Base-by-base conservation (phyloP, 768 basidiomycete species). In the Agrocybe chaxingu region DNA sequence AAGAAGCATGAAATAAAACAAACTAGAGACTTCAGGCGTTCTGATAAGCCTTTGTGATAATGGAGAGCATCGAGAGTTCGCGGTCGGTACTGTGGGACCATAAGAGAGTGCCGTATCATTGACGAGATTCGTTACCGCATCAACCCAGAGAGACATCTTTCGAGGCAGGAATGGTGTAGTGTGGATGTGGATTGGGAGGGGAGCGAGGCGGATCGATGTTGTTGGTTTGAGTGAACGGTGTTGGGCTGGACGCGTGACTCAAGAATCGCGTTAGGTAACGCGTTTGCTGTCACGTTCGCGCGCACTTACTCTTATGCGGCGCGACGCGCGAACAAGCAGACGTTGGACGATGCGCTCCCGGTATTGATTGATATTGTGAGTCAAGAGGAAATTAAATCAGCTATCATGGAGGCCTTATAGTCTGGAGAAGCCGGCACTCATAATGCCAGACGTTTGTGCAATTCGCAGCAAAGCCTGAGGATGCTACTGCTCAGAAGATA, bases 21-120 rank as follows among this genome's bases (percentile, higher is more conserved):
- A 33, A 91, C 92, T 54, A 98, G 74, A 2, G 94, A 87, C 53
- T 78, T 80, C 31, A 98, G 74, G 19, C 96, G 81, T 18, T 78
- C 74, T 13, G 94, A 91, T 31, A 99, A 82, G 37, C 78, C 80
- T 32, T 74, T 65, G 63, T 98, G 96, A 66, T 99, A 98, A 62
- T 94, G 86, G 47, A 99, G 82, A 24, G 87, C 84, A 57, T 89
- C 85, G 12, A 99, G 80, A 1, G 84, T 77, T 53, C 84, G 80
- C 8, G 96, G 96, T 44, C 96, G 87, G 63, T 88, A 90, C 91
- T 96, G 40, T 32, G 12, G 2, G 2, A 8, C 13, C 30, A 32
- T 53, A 24, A 42, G 40, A 57, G 31, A 39, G 24, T 48, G 4
- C 13, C 35, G 29, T 11, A 45, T 12, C 2, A 13, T 30, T 3